phyloP scores from a whole-genome alignment of 2,329 filamentous ascomycete genomes.

The Epicoccum sorghinum region DNA sequence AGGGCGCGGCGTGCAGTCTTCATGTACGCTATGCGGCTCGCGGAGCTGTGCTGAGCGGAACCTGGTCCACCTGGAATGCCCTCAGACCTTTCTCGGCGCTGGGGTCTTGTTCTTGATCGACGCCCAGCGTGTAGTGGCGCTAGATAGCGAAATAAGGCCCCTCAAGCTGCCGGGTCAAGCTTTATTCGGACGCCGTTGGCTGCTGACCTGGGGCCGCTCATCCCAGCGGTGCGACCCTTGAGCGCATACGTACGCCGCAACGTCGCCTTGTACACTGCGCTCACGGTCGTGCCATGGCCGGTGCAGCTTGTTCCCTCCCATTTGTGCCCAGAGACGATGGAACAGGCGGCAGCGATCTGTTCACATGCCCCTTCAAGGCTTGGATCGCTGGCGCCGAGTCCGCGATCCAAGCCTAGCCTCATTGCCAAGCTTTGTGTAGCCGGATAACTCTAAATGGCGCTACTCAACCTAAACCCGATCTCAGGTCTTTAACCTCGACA shows the following conservation, averaged over 20 bases:
- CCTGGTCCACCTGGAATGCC: conserved; percentile 24
- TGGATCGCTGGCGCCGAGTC: conserved; percentile 29
- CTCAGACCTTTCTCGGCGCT: conserved; percentile 40
- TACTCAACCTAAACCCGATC: conserved; percentile 43
- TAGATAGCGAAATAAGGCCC: conserved; percentile 45
- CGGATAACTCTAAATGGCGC: conserved; percentile 32
- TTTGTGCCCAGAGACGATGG: neutral
- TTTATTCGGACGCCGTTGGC: conserved; percentile 46
- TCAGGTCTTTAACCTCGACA: conserved; percentile 43
- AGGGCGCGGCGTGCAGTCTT: conserved; percentile 28
- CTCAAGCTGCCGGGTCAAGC: conserved; percentile 44
- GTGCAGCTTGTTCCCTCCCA: neutral
- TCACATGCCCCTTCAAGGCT: conserved; percentile 14
- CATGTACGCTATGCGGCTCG: conserved; percentile 28
- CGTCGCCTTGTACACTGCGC: conserved; percentile 1
- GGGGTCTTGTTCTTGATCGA: conserved; percentile 40
- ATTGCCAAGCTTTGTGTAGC: conserved; percentile 34
- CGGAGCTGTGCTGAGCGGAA: conserved; percentile 14
- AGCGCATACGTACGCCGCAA: conserved; percentile 16
- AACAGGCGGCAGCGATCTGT: conserved; percentile 11
- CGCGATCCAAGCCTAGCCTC: conserved; percentile 16
- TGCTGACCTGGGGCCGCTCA: conserved; percentile 29
- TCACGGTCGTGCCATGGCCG: neutral
- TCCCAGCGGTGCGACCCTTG: conserved; percentile 20
- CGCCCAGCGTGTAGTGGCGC: conserved; percentile 46